A percentile compares a stretch with the other conserved stretches of the same genome.
These are phyloP conservation scores for Boletus tomentosulus DNA, from an alignment of 768 basidiomycete species.

Conservation along the genomic window DNA sequence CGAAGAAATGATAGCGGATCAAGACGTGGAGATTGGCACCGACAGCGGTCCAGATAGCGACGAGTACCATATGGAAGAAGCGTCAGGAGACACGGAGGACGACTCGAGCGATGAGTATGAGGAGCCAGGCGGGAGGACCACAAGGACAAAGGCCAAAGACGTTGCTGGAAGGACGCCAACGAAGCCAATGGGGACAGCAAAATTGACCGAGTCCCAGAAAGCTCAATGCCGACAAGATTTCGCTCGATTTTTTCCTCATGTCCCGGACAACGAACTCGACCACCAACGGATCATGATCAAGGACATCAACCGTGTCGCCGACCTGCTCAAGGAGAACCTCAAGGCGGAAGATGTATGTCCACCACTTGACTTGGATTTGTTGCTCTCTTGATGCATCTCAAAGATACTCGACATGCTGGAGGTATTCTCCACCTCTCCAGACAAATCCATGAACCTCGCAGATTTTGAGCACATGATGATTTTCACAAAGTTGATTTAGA, in stretches of 20 bases:
- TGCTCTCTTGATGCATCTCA: constrained; percentile 2
- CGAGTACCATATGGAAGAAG: constrained; percentile 24
- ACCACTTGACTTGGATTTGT: background rate
- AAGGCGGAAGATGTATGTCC: constrained; percentile 67
- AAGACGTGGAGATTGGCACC: constrained; percentile 16
- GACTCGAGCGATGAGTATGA: constrained; percentile 31
- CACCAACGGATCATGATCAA: constrained; percentile 57
- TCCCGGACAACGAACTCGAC: constrained; percentile 42
- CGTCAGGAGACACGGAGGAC: constrained; percentile 22
- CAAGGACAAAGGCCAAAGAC: constrained; percentile 4
- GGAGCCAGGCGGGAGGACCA: constrained; percentile 6
- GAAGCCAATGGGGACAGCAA: background rate
- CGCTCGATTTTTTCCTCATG: constrained; percentile 67
- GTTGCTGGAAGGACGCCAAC: background rate
- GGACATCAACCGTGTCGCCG: constrained; percentile 58
- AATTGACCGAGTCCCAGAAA: constrained; percentile 51
- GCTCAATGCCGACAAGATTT: constrained; percentile 56
- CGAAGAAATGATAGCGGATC: constrained; percentile 9
- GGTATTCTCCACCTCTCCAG: constrained; percentile 65
- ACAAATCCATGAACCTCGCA: constrained; percentile 60
- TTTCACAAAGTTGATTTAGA: constrained; percentile 37
- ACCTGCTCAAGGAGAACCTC: constrained; percentile 65
- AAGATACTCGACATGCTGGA: constrained; percentile 79
- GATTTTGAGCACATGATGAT: constrained; percentile 81
- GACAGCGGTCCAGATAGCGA: constrained; percentile 32